Evolutionary conservation across 331 rosid genomes (phyloP).

Genomic region (Prunus yedoensis): DNA sequence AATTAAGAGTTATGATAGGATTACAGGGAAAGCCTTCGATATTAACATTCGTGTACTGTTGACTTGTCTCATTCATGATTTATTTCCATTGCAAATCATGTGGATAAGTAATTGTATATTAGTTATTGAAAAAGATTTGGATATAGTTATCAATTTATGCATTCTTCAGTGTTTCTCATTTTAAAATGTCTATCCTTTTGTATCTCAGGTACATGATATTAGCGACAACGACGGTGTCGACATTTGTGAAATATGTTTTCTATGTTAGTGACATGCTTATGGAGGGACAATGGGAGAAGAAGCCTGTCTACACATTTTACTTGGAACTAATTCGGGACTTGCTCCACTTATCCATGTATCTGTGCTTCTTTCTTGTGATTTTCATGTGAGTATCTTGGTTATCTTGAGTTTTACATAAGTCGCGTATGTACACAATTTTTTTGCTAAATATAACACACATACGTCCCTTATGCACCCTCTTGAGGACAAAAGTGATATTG

Average conservation of each 20-base stretch:
- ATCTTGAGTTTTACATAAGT: not conserved
- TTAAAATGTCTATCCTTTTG: constrained; percentile 17
- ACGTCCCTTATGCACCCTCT: no score
- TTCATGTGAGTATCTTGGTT: constrained; percentile 71
- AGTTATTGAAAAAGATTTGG: not conserved
- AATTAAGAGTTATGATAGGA: constrained; percentile 2
- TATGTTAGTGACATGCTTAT: constrained; percentile 89
- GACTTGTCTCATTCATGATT: not conserved
- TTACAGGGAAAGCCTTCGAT: not conserved
- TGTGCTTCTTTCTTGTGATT: constrained; percentile 93
- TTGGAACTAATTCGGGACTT: constrained; percentile 93
- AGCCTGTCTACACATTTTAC: constrained; percentile 92
- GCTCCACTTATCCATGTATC: constrained; percentile 91
- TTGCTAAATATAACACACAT: not conserved
- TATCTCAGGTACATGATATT: constrained; percentile 92
- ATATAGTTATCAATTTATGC: not conserved
- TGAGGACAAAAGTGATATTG: no score
- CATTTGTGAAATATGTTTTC: constrained; percentile 85
- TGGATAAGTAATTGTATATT: not conserved
- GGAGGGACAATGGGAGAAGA: constrained; percentile 99
- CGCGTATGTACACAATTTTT: not conserved
- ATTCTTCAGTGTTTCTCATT: not conserved
- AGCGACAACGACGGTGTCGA: constrained; percentile 88
- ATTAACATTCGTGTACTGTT: not conserved
- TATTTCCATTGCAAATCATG: no score